phyloP scores from a whole-genome alignment of 2,329 filamentous ascomycete species.

The Aspergillus versicolor region DNA sequence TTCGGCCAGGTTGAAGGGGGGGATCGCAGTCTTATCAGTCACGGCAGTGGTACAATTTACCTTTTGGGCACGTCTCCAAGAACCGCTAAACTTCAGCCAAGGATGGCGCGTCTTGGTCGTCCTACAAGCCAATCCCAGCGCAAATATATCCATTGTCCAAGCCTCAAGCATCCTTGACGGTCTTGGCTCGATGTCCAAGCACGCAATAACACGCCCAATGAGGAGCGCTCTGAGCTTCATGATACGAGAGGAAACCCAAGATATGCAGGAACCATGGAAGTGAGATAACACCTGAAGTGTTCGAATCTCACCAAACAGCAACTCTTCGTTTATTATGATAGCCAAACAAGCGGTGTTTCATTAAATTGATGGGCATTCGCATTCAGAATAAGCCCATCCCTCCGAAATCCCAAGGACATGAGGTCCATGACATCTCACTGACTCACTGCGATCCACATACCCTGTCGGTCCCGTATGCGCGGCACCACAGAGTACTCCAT shows the following conservation, averaged over 20 bases:
- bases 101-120: not conserved
- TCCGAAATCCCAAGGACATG: not conserved
- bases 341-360: no score
- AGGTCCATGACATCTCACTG: not conserved
- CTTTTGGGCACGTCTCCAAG: not conserved
- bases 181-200: conserved; percentile 1
- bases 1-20: not conserved
- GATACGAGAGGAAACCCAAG: no score
- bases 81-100: not conserved
- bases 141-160: not conserved
- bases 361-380: no score
- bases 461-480: not conserved
- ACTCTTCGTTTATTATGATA: no score
- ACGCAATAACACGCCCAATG: not conserved
- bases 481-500: no score
- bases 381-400: not conserved
- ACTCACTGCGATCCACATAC: not conserved
- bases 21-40: not conserved
- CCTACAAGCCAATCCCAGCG: not conserved
- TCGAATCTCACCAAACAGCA: not conserved
- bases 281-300: not conserved
- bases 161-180: not conserved
- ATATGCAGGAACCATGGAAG: no score
- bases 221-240: not conserved
- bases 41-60: not conserved